A percentile compares a stretch with the other conserved stretches of the same genome.
Evolutionary conservation across 768 basidiomycete species (phyloP).

Genomic region (Tubosaeta sp.): DNA sequence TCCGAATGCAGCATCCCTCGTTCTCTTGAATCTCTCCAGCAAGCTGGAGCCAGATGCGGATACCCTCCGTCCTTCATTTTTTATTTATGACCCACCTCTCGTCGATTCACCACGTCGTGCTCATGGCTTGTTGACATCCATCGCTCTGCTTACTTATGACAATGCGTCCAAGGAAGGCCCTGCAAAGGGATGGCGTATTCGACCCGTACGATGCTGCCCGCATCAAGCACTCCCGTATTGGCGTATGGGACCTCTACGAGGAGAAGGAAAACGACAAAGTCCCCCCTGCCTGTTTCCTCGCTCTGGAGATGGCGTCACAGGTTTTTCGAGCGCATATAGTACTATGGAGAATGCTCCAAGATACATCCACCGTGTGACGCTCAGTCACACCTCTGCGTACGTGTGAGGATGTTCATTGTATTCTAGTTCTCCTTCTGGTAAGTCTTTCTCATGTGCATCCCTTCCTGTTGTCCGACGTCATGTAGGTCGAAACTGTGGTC

Average conservation of each 20-base stretch:
- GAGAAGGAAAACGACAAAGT: slow-evolving; percentile 40
- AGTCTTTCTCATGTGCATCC: slow-evolving; percentile 15
- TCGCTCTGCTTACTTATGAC: too few relatives aligned
- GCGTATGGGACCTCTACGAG: slow-evolving; percentile 78
- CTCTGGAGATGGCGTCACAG: slow-evolving; percentile 44
- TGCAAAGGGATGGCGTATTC: not conserved
- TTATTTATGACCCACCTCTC: too few relatives aligned
- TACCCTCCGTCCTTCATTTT: too few relatives aligned
- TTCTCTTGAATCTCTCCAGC: too few relatives aligned
- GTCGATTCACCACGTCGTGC: too few relatives aligned
- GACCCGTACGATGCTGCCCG: too few relatives aligned
- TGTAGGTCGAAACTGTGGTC: slow-evolving; percentile 62
- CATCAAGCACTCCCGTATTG: slow-evolving; percentile 58
- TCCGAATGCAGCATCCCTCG: too few relatives aligned
- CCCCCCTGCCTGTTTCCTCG: slow-evolving; percentile 39
- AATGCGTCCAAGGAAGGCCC: slow-evolving; percentile 5
- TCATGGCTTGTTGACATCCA: too few relatives aligned
- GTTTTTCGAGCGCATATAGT: slow-evolving; percentile 46
- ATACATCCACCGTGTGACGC: slow-evolving; percentile 49
- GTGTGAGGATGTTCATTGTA: slow-evolving; percentile 36
- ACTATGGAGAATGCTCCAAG: slow-evolving; percentile 61
- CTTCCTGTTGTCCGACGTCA: slow-evolving; percentile 8
- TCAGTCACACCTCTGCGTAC: slow-evolving; percentile 21
- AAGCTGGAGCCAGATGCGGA: too few relatives aligned
- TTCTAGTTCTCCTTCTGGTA: slow-evolving; percentile 63